Evolutionary conservation across 805 yeast species (phyloP), one percentile per base, ranked within the genome.

Genomic region (Zygosaccharomyces gambellarensis): DNA sequence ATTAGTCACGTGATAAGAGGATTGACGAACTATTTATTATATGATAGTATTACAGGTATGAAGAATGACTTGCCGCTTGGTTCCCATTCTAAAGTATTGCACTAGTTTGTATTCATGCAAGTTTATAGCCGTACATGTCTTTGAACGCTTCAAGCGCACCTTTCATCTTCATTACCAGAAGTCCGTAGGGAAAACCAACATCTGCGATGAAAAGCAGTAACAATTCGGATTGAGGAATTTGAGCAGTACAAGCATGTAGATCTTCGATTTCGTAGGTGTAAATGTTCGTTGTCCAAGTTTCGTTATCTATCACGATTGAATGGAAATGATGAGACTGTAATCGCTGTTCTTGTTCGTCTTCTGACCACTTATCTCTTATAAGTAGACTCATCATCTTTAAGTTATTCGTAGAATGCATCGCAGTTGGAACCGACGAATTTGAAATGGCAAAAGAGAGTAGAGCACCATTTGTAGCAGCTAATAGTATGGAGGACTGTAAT

Each of bases 251-350:
- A 8, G 64, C 60, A 51, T 64, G 70, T 25, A 63, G 46, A 30
- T 64, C 63, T 51, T 65, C 70, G 21, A 66, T 55, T 51, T 64
- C 68, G 43, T 64, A 65, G 2, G 60, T 63, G 51, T 63, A 64
- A 31, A 66, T 59, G 23, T 55, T 54, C 39, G 66, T 61, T 1
- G 50, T 38, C 8, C 45, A 48, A 1, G 43, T 44, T 36, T 48
- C 48, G 8, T 38, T 38, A 12, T 39, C 34, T 6, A 47, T 10
- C 5, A 48, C 40, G 4, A 56, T 31, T 4, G 52, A 46, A 44
- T 52, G 53, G 5, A 39, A 39, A 39, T 58, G 58, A 31, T 31
- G 22, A 5, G 39, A 29, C 8, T 23, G 48, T 4, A 19, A 23
- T 36, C 52, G 57, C 12, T 51, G 46, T 7, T 52, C 53, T 3